Evolutionary conservation across 768 basidiomycete species (phyloP).

Genomic region (Lactarius indigo): DNA sequence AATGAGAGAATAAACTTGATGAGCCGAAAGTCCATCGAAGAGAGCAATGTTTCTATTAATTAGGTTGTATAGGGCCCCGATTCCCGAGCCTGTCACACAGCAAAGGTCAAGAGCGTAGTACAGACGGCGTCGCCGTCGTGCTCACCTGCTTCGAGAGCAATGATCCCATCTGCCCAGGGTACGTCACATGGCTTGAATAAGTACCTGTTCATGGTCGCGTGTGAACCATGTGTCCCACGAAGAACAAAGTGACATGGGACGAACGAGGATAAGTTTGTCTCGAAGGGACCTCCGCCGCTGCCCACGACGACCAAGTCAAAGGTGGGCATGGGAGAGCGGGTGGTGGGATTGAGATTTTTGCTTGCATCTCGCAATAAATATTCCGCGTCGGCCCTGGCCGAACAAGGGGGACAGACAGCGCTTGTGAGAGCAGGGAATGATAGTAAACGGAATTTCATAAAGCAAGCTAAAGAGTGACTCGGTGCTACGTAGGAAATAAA

Average conservation of each 20-base stretch:
- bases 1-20: conserved; percentile 52
- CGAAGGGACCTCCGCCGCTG: conserved; percentile 78
- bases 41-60: conserved; percentile 53
- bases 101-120: conserved; percentile 2
- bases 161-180: conserved; percentile 75
- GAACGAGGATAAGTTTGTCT: conserved; percentile 85
- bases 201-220: conserved; percentile 53
- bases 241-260: conserved; percentile 31
- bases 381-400: conserved; percentile 15
- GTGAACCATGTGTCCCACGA: conserved; percentile 8
- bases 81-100: conserved; percentile 63
- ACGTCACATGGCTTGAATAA: conserved; percentile 67
- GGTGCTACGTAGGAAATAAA: not conserved
- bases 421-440: not conserved
- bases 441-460: not conserved
- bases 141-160: conserved; percentile 87
- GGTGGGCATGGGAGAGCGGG: conserved; percentile 36
- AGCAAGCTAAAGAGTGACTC: conserved; percentile 3
- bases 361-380: conserved; percentile 14
- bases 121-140: conserved; percentile 7
- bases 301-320: conserved; percentile 81
- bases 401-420: conserved; percentile 12
- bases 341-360: conserved; percentile 1
- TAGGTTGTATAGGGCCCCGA: conserved; percentile 69
- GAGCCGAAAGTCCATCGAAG: conserved; percentile 43